Percentiles rank a stretch among this genome's conserved stretches.
Conservation (phyloP, 2,329 filamentous ascomycete species). For the Trichothecium roseum region DNA sequence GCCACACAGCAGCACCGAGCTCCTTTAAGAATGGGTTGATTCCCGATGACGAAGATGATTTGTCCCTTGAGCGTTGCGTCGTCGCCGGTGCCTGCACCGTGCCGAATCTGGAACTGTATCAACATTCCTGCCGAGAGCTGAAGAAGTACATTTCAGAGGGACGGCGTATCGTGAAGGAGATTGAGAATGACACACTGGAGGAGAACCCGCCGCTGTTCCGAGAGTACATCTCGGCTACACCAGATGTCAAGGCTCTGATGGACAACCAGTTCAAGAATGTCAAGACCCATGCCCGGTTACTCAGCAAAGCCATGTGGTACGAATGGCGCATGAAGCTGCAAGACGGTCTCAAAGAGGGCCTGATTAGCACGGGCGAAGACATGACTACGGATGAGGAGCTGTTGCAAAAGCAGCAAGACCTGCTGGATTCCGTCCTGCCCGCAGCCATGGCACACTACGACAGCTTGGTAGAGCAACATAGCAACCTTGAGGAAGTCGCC, state of each 20-base stretch:
- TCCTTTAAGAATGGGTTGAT: conserved; percentile 30
- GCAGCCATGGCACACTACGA: conserved; percentile 49
- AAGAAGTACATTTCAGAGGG: conserved; percentile 96
- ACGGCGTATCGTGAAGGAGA: conserved; percentile 77
- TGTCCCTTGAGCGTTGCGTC: conserved; percentile 65
- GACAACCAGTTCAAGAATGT: conserved; percentile 97
- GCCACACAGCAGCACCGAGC: conserved; percentile 65
- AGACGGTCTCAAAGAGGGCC: conserved; percentile 67
- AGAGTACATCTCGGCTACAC: conserved; percentile 78
- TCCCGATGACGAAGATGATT: conserved; percentile 34
- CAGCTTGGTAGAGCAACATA: conserved; percentile 50
- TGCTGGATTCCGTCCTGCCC: conserved; percentile 61
- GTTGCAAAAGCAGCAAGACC: conserved; percentile 56
- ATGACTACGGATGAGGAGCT: conserved; percentile 64
- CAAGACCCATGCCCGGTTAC: conserved; percentile 79
- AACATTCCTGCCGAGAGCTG: conserved; percentile 89
- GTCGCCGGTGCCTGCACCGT: conserved; percentile 85
- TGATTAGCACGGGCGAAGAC: conserved; percentile 63
- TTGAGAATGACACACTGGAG: conserved; percentile 78
- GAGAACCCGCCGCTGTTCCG: conserved; percentile 87
- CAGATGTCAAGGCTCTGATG: conserved; percentile 77
- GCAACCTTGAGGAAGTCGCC: conserved; percentile 60
- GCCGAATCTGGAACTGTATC: conserved; percentile 88
- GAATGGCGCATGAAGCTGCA: conserved; percentile 91
- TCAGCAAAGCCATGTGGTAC: conserved; percentile 97